Evolutionary conservation across 2,329 filamentous ascomycete genomes (phyloP), one percentile per base, ranked within the genome.

Genomic region (Ascochyta rabiei): DNA sequence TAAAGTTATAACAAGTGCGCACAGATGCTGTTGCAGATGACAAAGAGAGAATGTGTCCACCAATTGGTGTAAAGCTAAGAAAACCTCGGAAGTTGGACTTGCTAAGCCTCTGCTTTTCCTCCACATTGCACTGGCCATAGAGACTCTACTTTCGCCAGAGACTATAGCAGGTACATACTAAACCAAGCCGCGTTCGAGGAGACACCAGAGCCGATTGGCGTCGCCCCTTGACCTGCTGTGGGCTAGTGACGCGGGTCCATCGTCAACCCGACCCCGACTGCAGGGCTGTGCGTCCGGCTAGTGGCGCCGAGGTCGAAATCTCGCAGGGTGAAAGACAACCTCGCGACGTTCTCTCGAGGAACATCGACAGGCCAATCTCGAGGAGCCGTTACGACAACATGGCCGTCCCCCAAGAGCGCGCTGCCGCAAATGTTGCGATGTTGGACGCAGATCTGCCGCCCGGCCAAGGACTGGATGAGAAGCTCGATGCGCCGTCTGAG

Each of bases 401-500:
- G 53, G 48, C 53, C 21, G 53, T 48, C 37, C 48, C 53, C 26
- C 47, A 51, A 44, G 53, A 56, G 43, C 48, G 47, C 21, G 53
- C 53, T 42, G 53, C 53, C 26, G 53, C 44, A 4, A 44, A 48
- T 12, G 48, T 15, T 30, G 53, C 53, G 8, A 51, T 38, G 31
- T 24, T 56, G 12, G 40, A 40, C 19, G 48, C 41, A 6, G 48
- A 52, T 9, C 45, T 38, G 21, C 48, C 33, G 10, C 47, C 55
- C 5, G 61, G 57, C 15, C 53, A 45, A 47, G 60, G 57, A 19
- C 40, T 62, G 10, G 61, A 64, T 18, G 67, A 73, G 57, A 71
- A 70, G 50, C 58, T 59, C 61, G 60, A 57, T 30, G 51, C 60
- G 23, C 42, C 48, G 10, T 53, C 54, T 10, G 63, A 61, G 23